phyloP scores from a whole-genome alignment of 1,139 yeast species.

The Pichia norvegensis region DNA sequence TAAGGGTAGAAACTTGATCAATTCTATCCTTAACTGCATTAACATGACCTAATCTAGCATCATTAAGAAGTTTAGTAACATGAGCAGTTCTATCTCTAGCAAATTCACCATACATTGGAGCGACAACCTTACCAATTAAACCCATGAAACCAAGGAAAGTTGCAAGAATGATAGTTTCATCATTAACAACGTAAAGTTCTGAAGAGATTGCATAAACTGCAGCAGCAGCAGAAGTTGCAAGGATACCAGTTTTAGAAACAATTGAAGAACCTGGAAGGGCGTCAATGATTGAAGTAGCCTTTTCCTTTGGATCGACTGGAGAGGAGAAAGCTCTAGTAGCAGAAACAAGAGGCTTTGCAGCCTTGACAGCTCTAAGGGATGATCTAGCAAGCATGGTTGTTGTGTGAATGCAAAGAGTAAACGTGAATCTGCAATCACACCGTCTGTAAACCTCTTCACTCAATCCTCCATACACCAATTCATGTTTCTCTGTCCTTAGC shows the following conservation, averaged over 20 bases:
- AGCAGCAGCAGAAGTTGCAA: slow-evolving; percentile 94
- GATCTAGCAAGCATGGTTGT: slow-evolving; percentile 19
- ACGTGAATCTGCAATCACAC: too few relatives aligned
- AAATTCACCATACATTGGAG: slow-evolving; percentile 92
- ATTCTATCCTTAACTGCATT: slow-evolving; percentile 91
- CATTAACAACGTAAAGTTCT: slow-evolving; percentile 87
- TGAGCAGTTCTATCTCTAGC: slow-evolving; percentile 86
- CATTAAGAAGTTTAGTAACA: slow-evolving; percentile 73
- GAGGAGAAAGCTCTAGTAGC: slow-evolving; percentile 62
- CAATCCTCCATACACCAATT: neutral
- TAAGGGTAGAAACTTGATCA: slow-evolving; percentile 75
- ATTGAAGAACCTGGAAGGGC: slow-evolving; percentile 89
- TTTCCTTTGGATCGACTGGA: slow-evolving; percentile 74
- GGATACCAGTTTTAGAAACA: slow-evolving; percentile 86
- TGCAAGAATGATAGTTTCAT: slow-evolving; percentile 79
- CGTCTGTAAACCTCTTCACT: neutral
- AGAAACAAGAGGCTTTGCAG: slow-evolving; percentile 25
- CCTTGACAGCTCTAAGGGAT: slow-evolving; percentile 12
- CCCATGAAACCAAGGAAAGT: slow-evolving; percentile 74
- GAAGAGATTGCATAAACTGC: slow-evolving; percentile 89
- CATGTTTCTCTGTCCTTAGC: neutral
- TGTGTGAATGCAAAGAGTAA: too few relatives aligned
- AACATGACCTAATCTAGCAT: slow-evolving; percentile 85
- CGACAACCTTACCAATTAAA: slow-evolving; percentile 77
- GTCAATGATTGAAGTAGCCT: slow-evolving; percentile 83